These are phyloP conservation scores for Hermanozyma aechmeae DNA, from an alignment of 805 yeast species.

Conservation along the genomic window DNA sequence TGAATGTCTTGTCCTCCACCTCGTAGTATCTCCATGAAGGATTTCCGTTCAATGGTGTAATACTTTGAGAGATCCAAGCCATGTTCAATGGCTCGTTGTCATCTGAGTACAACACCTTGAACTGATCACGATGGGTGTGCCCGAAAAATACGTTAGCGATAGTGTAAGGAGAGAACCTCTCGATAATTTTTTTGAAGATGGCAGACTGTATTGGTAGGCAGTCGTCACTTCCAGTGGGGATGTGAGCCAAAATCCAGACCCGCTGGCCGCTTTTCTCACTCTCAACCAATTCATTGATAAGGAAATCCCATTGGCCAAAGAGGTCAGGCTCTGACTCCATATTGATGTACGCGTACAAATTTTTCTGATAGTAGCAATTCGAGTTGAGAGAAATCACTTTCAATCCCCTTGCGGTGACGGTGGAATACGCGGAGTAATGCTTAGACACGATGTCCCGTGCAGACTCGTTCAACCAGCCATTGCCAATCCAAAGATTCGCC, in stretches of 20 bases:
- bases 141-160: constrained; percentile 66
- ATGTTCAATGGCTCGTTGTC: constrained; percentile 36
- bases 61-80: constrained; percentile 60
- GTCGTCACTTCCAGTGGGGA: constrained; percentile 47
- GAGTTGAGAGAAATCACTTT: constrained; percentile 58
- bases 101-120: constrained; percentile 45
- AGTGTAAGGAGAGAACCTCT: constrained; percentile 59
- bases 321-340: constrained; percentile 47
- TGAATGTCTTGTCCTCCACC: constrained; percentile 52
- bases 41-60: constrained; percentile 53
- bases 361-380: constrained; percentile 57
- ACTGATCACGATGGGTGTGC: constrained; percentile 64
- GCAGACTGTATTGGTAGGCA: constrained; percentile 54
- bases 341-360: constrained; percentile 43
- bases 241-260: constrained; percentile 69
- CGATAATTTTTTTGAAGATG: constrained; percentile 46
- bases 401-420: constrained; percentile 45
- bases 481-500: constrained; percentile 25
- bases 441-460: constrained; percentile 18
- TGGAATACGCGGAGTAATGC: constrained; percentile 57
- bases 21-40: constrained; percentile 71
- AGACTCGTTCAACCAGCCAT: constrained; percentile 26
- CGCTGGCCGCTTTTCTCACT: constrained; percentile 49
- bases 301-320: constrained; percentile 54
- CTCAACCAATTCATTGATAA: constrained; percentile 52